Percentiles rank a stretch among this genome's conserved stretches.
phyloP scores from a whole-genome alignment of 2,329 filamentous ascomycete genomes.

The Botrytis byssoidea region DNA sequence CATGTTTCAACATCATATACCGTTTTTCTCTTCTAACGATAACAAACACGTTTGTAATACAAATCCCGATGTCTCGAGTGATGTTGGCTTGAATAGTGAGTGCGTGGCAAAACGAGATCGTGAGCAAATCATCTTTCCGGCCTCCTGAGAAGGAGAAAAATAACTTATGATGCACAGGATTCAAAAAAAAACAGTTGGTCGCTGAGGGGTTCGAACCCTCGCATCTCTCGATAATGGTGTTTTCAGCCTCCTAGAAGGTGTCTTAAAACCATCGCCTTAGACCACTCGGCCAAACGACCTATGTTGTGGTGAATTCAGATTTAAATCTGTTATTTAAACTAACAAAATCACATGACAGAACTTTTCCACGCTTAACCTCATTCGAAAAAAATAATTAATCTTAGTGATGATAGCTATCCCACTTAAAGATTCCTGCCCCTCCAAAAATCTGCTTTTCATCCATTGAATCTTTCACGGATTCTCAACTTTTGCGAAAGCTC shows the following conservation, averaged over 20 bases:
- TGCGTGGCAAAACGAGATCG: no score
- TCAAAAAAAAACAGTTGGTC: constrained; percentile 9
- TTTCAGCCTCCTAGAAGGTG: not conserved
- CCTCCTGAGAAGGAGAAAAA: no score
- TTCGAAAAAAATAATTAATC: not conserved
- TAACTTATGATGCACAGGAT: no score
- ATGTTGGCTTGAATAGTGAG: no score
- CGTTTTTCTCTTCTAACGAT: no score
- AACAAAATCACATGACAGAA: no score
- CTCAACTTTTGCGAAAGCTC: not conserved
- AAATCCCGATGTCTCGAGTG: no score
- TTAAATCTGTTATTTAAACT: no score
- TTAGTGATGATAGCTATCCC: no score
- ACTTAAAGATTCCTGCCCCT: not conserved
- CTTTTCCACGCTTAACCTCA: not conserved
- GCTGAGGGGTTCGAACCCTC: constrained; percentile 39
- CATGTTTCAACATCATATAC: no score
- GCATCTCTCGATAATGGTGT: constrained; percentile 39
- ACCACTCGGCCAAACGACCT: constrained; percentile 35
- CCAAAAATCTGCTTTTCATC: not conserved
- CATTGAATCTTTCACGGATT: not conserved
- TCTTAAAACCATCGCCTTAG: constrained; percentile 39
- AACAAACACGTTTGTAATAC: no score
- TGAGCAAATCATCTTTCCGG: no score
- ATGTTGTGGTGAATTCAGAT: not conserved